A percentile compares a stretch with the other conserved stretches of the same genome.
Evolutionary conservation across 2,329 filamentous ascomycete genomes (phyloP).

Genomic region (Alternaria sp.): DNA sequence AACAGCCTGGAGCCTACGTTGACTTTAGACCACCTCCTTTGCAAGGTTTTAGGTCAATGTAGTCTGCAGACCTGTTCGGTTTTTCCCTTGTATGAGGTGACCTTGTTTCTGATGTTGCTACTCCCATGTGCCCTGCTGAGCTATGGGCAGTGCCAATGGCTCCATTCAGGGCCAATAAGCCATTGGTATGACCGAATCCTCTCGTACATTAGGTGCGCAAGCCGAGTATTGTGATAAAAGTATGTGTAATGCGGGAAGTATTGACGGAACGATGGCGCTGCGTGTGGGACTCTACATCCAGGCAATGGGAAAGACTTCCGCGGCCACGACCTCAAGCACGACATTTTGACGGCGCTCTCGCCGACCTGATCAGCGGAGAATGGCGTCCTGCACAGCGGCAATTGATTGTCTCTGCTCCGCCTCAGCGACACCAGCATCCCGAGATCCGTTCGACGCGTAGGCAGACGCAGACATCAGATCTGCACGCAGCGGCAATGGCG

Average conservation of each 20-base stretch:
- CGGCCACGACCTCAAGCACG: slow-evolving; percentile 16
- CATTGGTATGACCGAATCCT: background rate
- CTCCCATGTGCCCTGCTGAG: background rate
- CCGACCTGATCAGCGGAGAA: slow-evolving; percentile 11
- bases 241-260: slow-evolving; percentile 21
- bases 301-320: slow-evolving; percentile 19
- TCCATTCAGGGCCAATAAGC: slow-evolving; percentile 5
- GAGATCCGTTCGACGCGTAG: slow-evolving; percentile 10
- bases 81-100: no score
- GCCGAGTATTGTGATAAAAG: background rate
- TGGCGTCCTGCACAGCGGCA: slow-evolving; percentile 18
- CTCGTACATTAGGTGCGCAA: slow-evolving; percentile 2
- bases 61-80: no score
- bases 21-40: no score
- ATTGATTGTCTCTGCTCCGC: slow-evolving; percentile 9
- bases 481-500: slow-evolving; percentile 20
- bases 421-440: slow-evolving; percentile 4
- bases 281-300: slow-evolving; percentile 15
- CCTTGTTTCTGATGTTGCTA: background rate
- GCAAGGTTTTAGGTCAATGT: no score
- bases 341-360: slow-evolving; percentile 14
- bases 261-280: slow-evolving; percentile 24
- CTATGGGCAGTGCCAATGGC: background rate
- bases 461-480: slow-evolving; percentile 21
- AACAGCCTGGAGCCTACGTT: no score